A percentile compares a stretch with the other conserved stretches of the same genome.
These are phyloP conservation scores for Trichophyton simii DNA, from an alignment of 2,329 filamentous ascomycete species.

Conservation along the genomic window DNA sequence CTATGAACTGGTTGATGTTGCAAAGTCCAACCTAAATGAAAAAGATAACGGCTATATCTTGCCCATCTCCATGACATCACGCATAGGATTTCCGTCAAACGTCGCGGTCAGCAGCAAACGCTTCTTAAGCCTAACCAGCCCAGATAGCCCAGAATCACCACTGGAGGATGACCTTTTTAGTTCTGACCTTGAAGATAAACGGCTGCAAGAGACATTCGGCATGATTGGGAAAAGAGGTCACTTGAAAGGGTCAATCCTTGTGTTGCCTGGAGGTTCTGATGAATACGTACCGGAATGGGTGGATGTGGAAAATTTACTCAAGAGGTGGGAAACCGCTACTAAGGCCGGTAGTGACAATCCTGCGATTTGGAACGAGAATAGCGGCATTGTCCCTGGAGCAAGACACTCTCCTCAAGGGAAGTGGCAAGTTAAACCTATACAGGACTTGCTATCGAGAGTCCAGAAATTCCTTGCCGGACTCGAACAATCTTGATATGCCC, in stretches of 20 bases:
- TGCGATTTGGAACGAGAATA: slow-evolving; percentile 37
- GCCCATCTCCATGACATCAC: slow-evolving; percentile 24
- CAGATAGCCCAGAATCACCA: slow-evolving; percentile 40
- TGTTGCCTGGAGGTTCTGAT: slow-evolving; percentile 36
- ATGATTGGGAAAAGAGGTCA: slow-evolving; percentile 28
- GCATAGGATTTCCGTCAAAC: slow-evolving; percentile 21
- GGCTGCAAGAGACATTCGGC: slow-evolving; percentile 53
- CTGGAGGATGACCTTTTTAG: slow-evolving; percentile 83
- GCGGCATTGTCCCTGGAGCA: slow-evolving; percentile 37
- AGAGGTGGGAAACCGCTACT: slow-evolving; percentile 32
- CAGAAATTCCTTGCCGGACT: slow-evolving; percentile 23
- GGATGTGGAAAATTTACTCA: slow-evolving; percentile 33
- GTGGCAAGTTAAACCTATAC: slow-evolving; percentile 32
- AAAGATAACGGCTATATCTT: slow-evolving; percentile 20
- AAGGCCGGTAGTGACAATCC: slow-evolving; percentile 22
- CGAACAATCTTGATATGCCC: slow-evolving; percentile 7
- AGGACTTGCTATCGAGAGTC: slow-evolving; percentile 26
- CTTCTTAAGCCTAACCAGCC: slow-evolving; percentile 45
- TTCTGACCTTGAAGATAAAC: slow-evolving; percentile 53
- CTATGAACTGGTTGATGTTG: slow-evolving; percentile 24
- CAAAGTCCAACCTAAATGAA: slow-evolving; percentile 17
- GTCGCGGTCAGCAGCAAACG: slow-evolving; percentile 44
- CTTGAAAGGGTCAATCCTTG: slow-evolving; percentile 29
- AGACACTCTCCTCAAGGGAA: slow-evolving; percentile 39
- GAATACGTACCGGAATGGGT: slow-evolving; percentile 34